A percentile compares a stretch with the other conserved stretches of the same genome.
Conservation (phyloP, 768 basidiomycete genomes). For the Phanerodontia chrysosporium region DNA sequence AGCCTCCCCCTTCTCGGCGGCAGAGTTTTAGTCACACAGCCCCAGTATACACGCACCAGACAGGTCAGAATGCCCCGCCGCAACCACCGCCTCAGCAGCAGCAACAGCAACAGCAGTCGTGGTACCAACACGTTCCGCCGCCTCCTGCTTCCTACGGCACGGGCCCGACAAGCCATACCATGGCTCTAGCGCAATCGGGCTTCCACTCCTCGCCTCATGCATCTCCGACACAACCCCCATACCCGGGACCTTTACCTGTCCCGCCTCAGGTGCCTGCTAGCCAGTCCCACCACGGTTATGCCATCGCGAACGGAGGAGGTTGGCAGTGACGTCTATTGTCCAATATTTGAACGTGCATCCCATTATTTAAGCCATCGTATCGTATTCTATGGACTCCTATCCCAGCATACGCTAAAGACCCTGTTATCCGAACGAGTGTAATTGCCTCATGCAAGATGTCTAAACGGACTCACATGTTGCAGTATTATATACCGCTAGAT, state of each 20-base stretch:
- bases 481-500: neutral
- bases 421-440: neutral
- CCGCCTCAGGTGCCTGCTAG: slow-evolving; percentile 8
- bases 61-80: slow-evolving; percentile 2
- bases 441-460: neutral
- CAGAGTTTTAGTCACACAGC: neutral
- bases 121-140: slow-evolving; percentile 2
- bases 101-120: neutral
- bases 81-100: slow-evolving; percentile 15
- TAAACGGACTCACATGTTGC: slow-evolving; percentile 3
- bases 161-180: slow-evolving; percentile 3
- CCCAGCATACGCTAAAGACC: neutral
- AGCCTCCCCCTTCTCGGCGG: neutral
- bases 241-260: slow-evolving; percentile 13
- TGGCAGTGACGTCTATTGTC: slow-evolving; percentile 5
- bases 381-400: neutral
- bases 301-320: slow-evolving; percentile 6
- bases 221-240: neutral
- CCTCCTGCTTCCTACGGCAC: slow-evolving; percentile 5
- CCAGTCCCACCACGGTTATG: slow-evolving; percentile 6
- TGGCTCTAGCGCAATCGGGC: neutral
- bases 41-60: slow-evolving; percentile 7
- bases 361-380: neutral
- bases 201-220: neutral
- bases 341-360: neutral